Evolutionary conservation across 495 filamentous ascomycete species (phyloP), one percentile per base, ranked within the genome.

Genomic region (Pseudoneurospora amorphoporcata): DNA sequence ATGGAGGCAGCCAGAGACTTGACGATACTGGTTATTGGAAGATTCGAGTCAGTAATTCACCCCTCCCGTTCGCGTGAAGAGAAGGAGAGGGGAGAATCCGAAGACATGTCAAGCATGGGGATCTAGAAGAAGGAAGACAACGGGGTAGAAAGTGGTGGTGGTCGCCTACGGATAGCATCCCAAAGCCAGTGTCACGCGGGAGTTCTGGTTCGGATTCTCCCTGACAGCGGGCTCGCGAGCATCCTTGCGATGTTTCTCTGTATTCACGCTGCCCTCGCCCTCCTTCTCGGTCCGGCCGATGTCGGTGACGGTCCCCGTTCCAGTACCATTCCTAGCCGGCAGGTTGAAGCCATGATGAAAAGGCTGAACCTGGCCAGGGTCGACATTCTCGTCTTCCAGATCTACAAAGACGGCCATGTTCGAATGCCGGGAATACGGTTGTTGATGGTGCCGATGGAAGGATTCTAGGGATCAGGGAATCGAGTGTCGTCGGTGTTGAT

Each of bases 141-240:
- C 42, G 42, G 65, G 29, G 65, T 65, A 53, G 43, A 32, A 71
- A 61, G 81, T 85, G 75, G 74, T 75, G 77, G 76, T 78, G 76
- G 76, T 73, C 76, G 82, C 85, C 75, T 86, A 97, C 94, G 94
- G 94, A 87, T 97, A 97, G 83, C 93, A 95, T 75, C 90, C 90
- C 82, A 97, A 84, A 74, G 92, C 91, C 77, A 88, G 86, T 39
- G 92, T 91, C 83, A 95, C 90, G 35, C 35, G 35, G 71, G 85
- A 84, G 82, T 89, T 91, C 77, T 85, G 79, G 78, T 93, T 94
- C 61, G 85, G 88, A 82, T 88, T 89, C 69, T 86, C 83, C 76
- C 84, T 83, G 73, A 80, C 82, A 68, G 73, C 72, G 38, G 75
- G 73, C 61, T 74, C 71, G 58, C 75, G 71, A 73, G 74, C 78